Base-by-base conservation (phyloP, 2,329 filamentous ascomycete species). In the Clonostachys chloroleuca region DNA sequence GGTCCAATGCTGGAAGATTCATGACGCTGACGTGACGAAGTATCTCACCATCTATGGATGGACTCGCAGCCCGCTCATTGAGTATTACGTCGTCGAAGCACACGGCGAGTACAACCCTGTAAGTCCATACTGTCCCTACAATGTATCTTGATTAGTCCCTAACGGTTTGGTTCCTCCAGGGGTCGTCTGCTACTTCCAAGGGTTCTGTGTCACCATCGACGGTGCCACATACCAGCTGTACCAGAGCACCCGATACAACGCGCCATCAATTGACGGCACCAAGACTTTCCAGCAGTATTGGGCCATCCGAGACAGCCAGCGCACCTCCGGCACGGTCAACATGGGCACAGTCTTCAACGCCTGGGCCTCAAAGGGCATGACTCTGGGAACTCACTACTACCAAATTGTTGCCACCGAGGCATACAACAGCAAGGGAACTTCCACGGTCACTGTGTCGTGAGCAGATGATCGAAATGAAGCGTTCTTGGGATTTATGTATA, bases 381-480 rank as follows among this genome's bases (percentile, higher is more conserved):
- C 58, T 39, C 53, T 77, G n/a, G 74, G 74, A 2, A 64, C 57
- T 43, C 66, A 69, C 51, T 44, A 76, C 57, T 78, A 77, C 59
- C 67, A 70, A 66, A 74, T 78, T 50, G 57, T 75, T 10, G 73
- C 73, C 13, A 73, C 70, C 4, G 74, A 77, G 57, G 73, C 71
- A 6, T 75, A 75, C 58, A 60, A 66, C 47, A 73, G 70, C 59
- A 65, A 60, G 46, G 73, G 73, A 12, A 62, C 56, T 45, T 62
- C 72, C 46, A 57, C 52, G 42, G 72, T 76, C 47, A 73, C 64
- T 30, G 24, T 30, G 24, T 30, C 45, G 68, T 73, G 18, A 52
- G 20, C 16, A 54, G 42, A 30, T 10, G 24, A 30, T 8, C 10
- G 24, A 30, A 30, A 30, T 30, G 24, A 30, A 30, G 9, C 24